These are phyloP conservation scores for Beauveria bassiana DNA, from an alignment of 2,329 filamentous ascomycete genomes.

Conservation along the genomic window DNA sequence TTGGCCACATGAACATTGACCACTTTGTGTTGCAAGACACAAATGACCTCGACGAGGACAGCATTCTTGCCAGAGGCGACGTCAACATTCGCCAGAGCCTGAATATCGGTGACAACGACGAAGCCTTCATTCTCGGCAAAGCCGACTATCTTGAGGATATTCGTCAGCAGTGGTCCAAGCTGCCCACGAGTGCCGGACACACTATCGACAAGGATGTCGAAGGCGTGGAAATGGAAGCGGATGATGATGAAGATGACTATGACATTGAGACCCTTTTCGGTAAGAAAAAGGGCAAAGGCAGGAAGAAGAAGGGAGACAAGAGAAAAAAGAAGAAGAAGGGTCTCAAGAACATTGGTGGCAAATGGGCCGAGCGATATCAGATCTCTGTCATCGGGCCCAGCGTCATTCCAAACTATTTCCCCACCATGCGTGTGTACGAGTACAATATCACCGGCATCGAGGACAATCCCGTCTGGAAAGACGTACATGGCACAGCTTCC, in stretches of 20 bases:
- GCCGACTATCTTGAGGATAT: constrained; percentile 69
- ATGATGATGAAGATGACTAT: constrained; percentile 14
- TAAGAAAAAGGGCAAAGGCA: constrained; percentile 16
- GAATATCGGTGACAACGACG: constrained; percentile 31
- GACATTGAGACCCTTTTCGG: constrained; percentile 12
- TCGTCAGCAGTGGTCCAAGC: constrained; percentile 65
- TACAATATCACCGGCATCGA: constrained; percentile 85
- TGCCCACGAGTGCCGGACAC: constrained; percentile 48
- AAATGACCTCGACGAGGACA: constrained; percentile 57
- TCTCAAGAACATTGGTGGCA: constrained; percentile 60
- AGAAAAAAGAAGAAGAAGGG: constrained; percentile 46
- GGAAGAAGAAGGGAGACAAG: constrained; percentile 29
- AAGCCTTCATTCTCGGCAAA: constrained; percentile 55
- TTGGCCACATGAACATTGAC: constrained; percentile 97
- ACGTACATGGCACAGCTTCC: constrained; percentile 20
- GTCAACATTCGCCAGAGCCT: constrained; percentile 15
- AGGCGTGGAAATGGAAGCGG: constrained; percentile 14
- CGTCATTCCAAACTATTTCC: constrained; percentile 87
- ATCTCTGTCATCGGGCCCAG: constrained; percentile 76
- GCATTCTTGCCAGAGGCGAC: constrained; percentile 28
- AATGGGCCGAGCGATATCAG: constrained; percentile 78
- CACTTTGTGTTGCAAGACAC: constrained; percentile 92
- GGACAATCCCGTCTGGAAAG: constrained; percentile 39
- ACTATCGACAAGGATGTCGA: constrained; percentile 8
- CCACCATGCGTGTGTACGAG: constrained; percentile 80